Evolutionary conservation across 192 early-diverging fungal genomes (phyloP), one percentile per base, ranked within the genome.

Genomic region (Coemansia sp.): DNA sequence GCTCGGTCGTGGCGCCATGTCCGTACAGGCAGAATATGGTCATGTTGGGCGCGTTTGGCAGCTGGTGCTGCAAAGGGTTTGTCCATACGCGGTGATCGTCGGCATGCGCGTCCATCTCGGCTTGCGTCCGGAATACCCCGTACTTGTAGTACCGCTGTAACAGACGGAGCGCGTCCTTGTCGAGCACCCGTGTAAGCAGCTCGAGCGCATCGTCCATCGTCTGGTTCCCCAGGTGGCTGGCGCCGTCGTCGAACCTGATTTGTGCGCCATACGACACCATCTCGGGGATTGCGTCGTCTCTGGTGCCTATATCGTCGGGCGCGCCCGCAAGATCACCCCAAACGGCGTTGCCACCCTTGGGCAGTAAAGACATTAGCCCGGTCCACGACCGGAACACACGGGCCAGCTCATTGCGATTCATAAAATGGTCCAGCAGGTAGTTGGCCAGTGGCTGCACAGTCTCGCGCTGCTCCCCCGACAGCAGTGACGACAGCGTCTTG

Each of bases 1-100:
- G 81, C 69, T 95, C 94, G 1, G 93, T 94, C 0, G 78, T 68
- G 18, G 87, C 77, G 3, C 92, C 91, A 6, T 86, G 82, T 0
- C 93, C 94, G 68, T 95, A 95, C 7, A 95, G 62, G 53, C 89
- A 93, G 70, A 87, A 89, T 22, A 95, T 87, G 39, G 86, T 89
- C 84, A 88, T 88, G 35, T 74, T 76, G 15, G 87, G 89, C 10
- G 90, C 91, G 40, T 83, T 59, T 8, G 87, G 90, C 32, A 90
- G 67, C 14, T 82, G 80, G 24, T 88, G 87, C 50, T 93, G 82
- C 15, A 95, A 65, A 26, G 92, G 89, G 61, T 94, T 95, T 17
- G 85, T 67, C 94, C 93, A 95, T 32, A 75, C 84, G 0, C 82
- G 81, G 15, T 86, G 81, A 58, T 88, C 83, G 26, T 83, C 71